These are phyloP conservation scores for Apophysomyces variabilis DNA, from an alignment of 371 early-diverging fungal species.

Conservation along the genomic window DNA sequence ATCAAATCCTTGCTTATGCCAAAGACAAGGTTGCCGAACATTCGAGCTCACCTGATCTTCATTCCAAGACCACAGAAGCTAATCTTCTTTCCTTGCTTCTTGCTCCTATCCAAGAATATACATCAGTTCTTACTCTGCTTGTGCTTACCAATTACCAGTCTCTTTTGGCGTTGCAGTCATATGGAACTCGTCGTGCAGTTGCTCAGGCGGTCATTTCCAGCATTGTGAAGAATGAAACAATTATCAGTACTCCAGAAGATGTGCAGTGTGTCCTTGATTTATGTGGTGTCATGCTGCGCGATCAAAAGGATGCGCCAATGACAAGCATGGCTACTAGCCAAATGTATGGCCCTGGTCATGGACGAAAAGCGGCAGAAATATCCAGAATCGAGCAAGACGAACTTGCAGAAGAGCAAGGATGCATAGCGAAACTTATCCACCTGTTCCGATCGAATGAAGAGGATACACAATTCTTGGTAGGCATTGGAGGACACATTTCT, in stretches of 20 bases:
- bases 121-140: conserved; percentile 62
- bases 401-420: conserved; percentile 81
- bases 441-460: conserved; percentile 67
- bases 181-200: conserved; percentile 74
- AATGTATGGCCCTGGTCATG: conserved; percentile 18
- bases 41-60: conserved; percentile 55
- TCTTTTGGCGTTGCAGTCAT: conserved; percentile 79
- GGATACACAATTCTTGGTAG: conserved; percentile 67
- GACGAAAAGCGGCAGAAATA: conserved; percentile 15
- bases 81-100: conserved; percentile 69
- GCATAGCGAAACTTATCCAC: conserved; percentile 82
- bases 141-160: conserved; percentile 74
- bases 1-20: conserved; percentile 86
- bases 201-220: conserved; percentile 76
- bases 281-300: conserved; percentile 77
- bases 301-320: conserved; percentile 70
- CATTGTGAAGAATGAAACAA: conserved; percentile 64
- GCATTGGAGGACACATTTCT: not conserved
- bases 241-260: conserved; percentile 74
- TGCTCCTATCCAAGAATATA: conserved; percentile 78
- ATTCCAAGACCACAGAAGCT: conserved; percentile 59
- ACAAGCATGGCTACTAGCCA: conserved; percentile 16
- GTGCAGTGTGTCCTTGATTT: conserved; percentile 85
- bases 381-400: conserved; percentile 68
- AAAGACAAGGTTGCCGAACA: conserved; percentile 65